Evolutionary conservation across 169 alveolate species (phyloP), one percentile per base, ranked within the genome.

Genomic region (Plasmodium yoelii): DNA sequence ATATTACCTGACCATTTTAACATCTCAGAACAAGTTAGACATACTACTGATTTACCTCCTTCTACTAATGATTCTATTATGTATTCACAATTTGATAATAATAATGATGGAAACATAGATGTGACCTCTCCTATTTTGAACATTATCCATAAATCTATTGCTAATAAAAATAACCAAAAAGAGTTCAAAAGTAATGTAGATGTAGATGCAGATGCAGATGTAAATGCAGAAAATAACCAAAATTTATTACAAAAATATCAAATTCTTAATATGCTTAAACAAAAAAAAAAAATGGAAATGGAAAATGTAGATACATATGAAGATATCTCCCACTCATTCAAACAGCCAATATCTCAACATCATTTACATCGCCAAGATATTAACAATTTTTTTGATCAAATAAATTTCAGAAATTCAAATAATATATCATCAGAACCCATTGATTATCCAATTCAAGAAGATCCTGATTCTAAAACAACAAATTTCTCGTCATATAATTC

Each of bases 41-140:
- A 51, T 0, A 4, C 3, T 2, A 51, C 4, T 51, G n/a, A 47
- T 47, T 13, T 8, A 10, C 10, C 10, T 13, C 2, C 0, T 13
- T 10, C 56, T 10, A 47, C 10, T 47, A 51, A 12, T 15, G 42
- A 34, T 34, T 34, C 42, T 5, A 34, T 34, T 6, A 34, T 34
- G 7, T 34, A 34, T 34, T 34, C 42, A 34, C n/a, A 51, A 13
- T n/a, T 12, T 51, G 18, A 51, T 51, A 39, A 57, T 57, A 39
- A 24, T 6, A 67, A 18, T 44, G 13, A 26, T 46, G 34, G 7
- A 9, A 15, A 57, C 13, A 34, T 34, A 34, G 49, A 19, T 8
- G 26, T 73, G 1, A 5, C 68, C 3, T 75, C 88, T 22, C 88
- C 88, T 56, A 63, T 75, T 8, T 24, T 75, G 6, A 75, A 49